A percentile compares a stretch with the other conserved stretches of the same genome.
Evolutionary conservation across 805 yeast genomes (phyloP).

Genomic region (Cyberlindnera mississippiensis): DNA sequence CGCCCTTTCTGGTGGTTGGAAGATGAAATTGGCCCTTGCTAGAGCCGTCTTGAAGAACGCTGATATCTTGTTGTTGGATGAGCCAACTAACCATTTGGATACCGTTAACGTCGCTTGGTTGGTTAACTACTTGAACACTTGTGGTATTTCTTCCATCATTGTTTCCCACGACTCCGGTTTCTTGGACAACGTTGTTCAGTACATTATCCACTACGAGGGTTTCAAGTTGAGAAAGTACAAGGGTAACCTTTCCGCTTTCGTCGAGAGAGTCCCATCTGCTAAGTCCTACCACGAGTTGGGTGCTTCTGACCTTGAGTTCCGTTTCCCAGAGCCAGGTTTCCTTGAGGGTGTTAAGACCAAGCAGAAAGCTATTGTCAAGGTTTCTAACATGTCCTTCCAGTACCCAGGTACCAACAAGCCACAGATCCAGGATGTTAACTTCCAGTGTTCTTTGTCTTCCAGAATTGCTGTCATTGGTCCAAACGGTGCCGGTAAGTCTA

Average conservation of each 20-base stretch:
- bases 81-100: conserved; percentile 99
- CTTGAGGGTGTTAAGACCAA: conserved; percentile 99
- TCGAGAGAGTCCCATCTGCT: conserved; percentile 98
- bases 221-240: conserved; percentile 99
- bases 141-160: conserved; percentile 97
- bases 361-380: conserved; percentile 99
- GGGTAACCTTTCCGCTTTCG: conserved; percentile 99
- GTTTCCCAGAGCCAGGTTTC: conserved; percentile 99
- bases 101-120: conserved; percentile 99
- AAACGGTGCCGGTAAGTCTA: conserved; percentile 99
- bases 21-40: conserved; percentile 99
- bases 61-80: conserved; percentile 95
- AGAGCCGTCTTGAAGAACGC: conserved; percentile 99
- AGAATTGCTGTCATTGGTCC: conserved; percentile 99
- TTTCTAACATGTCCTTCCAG: conserved; percentile 96
- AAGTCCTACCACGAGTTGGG: conserved; percentile 98
- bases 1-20: conserved; percentile 99
- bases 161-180: conserved; percentile 99
- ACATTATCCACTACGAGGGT: conserved; percentile 99
- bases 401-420: conserved; percentile 98
- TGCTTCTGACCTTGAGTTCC: conserved; percentile 95
- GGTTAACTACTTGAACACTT: conserved; percentile 97
- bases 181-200: conserved; percentile 96
- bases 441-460: conserved; percentile 99
- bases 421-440: conserved; percentile 83